A percentile compares a stretch with the other conserved stretches of the same genome.
These are phyloP conservation scores for Sugiyamaella sp. DNA, from an alignment of 1,139 yeast species.

Conservation along the genomic window DNA sequence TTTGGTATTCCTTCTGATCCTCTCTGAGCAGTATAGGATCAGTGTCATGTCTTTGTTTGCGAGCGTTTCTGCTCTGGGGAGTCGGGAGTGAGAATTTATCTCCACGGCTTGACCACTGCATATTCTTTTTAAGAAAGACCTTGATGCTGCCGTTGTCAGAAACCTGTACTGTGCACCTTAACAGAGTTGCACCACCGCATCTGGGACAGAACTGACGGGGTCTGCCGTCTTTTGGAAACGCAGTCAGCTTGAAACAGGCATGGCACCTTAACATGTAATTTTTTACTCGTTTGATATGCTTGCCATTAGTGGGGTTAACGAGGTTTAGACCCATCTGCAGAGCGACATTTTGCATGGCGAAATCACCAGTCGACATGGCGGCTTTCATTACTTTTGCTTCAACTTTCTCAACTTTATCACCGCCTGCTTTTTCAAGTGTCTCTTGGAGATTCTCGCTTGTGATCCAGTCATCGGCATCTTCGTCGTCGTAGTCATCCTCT, in stretches of 20 bases:
- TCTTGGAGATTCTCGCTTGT: constrained; percentile 82
- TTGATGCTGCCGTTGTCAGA: constrained; percentile 79
- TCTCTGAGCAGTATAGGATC: constrained; percentile 62
- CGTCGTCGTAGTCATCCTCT: constrained; percentile 61
- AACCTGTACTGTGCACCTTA: constrained; percentile 89
- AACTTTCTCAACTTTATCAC: constrained; percentile 43
- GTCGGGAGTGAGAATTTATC: constrained; percentile 70
- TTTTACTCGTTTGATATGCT: constrained; percentile 80
- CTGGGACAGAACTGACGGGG: constrained; percentile 92
- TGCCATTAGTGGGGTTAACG: constrained; percentile 83
- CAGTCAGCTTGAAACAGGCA: constrained; percentile 86
- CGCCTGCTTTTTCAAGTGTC: constrained; percentile 65
- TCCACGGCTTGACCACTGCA: constrained; percentile 94
- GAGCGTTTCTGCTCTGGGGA: constrained; percentile 46
- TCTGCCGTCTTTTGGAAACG: constrained; percentile 73
- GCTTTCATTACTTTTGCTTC: constrained; percentile 50
- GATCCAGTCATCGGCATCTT: constrained; percentile 90
- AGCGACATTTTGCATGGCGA: constrained; percentile 95
- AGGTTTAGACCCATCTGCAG: constrained; percentile 86
- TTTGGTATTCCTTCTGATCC: constrained; percentile 91
- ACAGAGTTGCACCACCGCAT: constrained; percentile 90
- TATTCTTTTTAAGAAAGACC: constrained; percentile 89
- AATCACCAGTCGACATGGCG: constrained; percentile 93
- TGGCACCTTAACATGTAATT: constrained; percentile 96
- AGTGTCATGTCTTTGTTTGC: constrained; percentile 39